These are phyloP conservation scores for Cornus florida DNA, from an alignment of 148 eudicot genomes.

Conservation along the genomic window DNA sequence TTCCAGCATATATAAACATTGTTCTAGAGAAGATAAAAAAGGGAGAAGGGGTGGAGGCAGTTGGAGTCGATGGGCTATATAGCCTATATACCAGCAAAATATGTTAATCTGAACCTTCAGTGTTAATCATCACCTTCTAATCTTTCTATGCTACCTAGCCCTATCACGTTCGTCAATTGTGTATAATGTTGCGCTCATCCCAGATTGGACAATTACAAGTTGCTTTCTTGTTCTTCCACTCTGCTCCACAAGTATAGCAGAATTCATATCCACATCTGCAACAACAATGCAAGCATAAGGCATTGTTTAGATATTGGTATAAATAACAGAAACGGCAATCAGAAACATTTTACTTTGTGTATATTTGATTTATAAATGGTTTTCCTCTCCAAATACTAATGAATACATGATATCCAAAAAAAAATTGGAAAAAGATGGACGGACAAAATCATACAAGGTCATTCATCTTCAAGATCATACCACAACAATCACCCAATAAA, in stretches of 20 bases:
- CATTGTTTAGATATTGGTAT: not conserved
- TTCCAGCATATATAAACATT: no score
- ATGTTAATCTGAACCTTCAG: no score
- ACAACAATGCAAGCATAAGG: not conserved
- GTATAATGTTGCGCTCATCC: constrained; percentile 27
- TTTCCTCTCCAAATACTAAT: not conserved
- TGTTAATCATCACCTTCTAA: no score
- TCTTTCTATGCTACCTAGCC: no score
- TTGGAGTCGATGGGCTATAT: no score
- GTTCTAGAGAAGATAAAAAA: no score
- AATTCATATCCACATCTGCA: constrained; percentile 34
- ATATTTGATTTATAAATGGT: not conserved
- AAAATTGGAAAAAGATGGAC: no score
- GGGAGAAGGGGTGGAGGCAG: no score
- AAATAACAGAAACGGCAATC: no score
- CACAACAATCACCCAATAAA: not conserved
- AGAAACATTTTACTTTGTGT: not conserved
- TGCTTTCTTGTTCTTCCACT: constrained; percentile 31
- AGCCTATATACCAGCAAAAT: no score
- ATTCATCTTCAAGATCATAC: not conserved
- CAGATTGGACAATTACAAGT: constrained; percentile 29
- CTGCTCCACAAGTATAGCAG: constrained; percentile 36
- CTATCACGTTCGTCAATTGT: not conserved
- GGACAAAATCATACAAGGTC: not conserved
- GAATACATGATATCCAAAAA: not conserved